Conservation (phyloP, 345 rosid genomes). For the Dovyalis caffra region DNA sequence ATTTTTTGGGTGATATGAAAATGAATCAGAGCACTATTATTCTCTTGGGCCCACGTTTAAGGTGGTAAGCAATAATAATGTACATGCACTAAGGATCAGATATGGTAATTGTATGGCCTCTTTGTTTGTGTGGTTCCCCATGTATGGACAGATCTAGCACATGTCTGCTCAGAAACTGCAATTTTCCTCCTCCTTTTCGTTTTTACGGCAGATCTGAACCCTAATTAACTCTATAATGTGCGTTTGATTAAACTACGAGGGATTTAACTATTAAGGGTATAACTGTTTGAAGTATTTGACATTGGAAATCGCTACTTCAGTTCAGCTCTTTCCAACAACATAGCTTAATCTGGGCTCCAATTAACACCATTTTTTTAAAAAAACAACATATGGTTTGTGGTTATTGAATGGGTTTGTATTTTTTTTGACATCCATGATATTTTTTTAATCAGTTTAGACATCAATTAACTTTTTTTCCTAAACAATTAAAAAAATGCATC, state of each 20-base stretch:
- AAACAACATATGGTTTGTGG: no score
- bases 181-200: background rate
- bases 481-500: no score
- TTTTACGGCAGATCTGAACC: background rate
- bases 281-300: no score
- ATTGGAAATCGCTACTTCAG: no score
- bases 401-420: no score
- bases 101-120: background rate
- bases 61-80: background rate
- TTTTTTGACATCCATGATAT: no score
- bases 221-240: background rate
- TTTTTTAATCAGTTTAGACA: no score
- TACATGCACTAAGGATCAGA: background rate
- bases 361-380: no score
- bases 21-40: background rate
- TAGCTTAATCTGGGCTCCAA: no score
- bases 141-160: constrained; percentile 12
- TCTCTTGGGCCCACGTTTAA: background rate
- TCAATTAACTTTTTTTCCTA: no score
- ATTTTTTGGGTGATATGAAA: background rate
- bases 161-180: constrained; percentile 9
- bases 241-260: no score
- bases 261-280: background rate
- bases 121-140: background rate
- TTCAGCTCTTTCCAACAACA: no score